Evolutionary conservation across 2,329 filamentous ascomycete genomes (phyloP).

Genomic region (Penicillium vulpinum): DNA sequence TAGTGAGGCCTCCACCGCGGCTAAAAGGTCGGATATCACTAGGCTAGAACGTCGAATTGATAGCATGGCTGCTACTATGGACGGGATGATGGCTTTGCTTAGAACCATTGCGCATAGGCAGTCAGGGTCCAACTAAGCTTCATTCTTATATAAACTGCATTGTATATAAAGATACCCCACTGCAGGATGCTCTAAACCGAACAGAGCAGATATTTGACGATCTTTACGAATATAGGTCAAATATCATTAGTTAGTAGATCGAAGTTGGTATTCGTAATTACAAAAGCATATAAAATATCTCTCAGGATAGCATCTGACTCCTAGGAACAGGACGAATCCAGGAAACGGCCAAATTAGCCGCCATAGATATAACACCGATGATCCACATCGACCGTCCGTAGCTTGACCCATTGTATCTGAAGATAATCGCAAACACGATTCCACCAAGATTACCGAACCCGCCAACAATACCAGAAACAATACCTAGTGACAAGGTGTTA

Average conservation of each 20-base stretch:
- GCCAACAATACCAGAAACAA: constrained; percentile 75
- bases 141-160: not conserved
- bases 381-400: constrained; percentile 77
- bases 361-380: constrained; percentile 74
- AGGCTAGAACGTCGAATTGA: not conserved
- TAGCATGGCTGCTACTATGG: not conserved
- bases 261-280: not conserved
- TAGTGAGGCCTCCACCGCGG: not conserved
- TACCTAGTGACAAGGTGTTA: constrained; percentile 33
- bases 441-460: constrained; percentile 82
- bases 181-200: too few relatives aligned
- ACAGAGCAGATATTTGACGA: too few relatives aligned
- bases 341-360: constrained; percentile 63
- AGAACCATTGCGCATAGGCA: not conserved
- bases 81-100: not conserved
- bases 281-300: not conserved
- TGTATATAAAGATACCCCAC: too few relatives aligned
- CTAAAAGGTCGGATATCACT: not conserved
- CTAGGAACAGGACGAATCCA: constrained; percentile 64
- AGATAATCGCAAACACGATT: constrained; percentile 79
- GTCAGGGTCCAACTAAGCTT: not conserved
- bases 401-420: constrained; percentile 68
- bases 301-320: constrained; percentile 43
- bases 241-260: not conserved
- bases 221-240: too few relatives aligned